phyloP scores from a whole-genome alignment of 2,329 filamentous ascomycete genomes.

The Clarireedia homoeocarpa region DNA sequence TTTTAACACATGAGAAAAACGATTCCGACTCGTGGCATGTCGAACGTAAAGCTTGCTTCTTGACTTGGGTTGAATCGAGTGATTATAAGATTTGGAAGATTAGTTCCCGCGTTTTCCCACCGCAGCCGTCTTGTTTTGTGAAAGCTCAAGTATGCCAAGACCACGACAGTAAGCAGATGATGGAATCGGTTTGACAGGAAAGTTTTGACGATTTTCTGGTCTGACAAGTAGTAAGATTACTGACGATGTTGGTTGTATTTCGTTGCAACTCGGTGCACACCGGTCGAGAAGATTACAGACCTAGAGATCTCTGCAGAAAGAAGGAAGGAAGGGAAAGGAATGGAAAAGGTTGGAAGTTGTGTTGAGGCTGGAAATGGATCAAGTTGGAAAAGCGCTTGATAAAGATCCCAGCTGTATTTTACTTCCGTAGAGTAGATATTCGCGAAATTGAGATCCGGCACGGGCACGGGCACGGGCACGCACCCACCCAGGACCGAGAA shows the following conservation, averaged over 20 bases:
- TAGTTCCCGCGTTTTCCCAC: constrained; percentile 2
- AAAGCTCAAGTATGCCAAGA: constrained; percentile 4
- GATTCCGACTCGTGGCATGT: constrained; percentile 1
- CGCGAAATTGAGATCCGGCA: too few relatives aligned
- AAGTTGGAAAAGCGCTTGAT: too few relatives aligned
- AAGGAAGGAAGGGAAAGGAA: too few relatives aligned
- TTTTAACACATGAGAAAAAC: not conserved
- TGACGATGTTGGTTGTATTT: not conserved
- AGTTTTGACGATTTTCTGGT: not conserved
- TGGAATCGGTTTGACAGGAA: not conserved
- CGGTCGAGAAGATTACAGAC: too few relatives aligned
- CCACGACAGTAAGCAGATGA: constrained; percentile 4
- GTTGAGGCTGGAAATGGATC: too few relatives aligned
- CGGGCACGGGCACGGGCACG: too few relatives aligned
- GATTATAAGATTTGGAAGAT: not conserved
- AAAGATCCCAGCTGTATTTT: too few relatives aligned
- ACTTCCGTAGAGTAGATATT: too few relatives aligned
- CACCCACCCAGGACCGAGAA: too few relatives aligned
- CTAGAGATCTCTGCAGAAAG: too few relatives aligned
- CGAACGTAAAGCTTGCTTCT: not conserved
- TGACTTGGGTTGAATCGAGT: not conserved
- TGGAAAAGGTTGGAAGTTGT: too few relatives aligned
- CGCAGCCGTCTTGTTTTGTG: not conserved
- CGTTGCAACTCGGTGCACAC: too few relatives aligned
- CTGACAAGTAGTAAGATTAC: not conserved